Base-by-base conservation (phyloP, 2,329 filamentous ascomycete genomes). In the Clonostachys rhizophaga region DNA sequence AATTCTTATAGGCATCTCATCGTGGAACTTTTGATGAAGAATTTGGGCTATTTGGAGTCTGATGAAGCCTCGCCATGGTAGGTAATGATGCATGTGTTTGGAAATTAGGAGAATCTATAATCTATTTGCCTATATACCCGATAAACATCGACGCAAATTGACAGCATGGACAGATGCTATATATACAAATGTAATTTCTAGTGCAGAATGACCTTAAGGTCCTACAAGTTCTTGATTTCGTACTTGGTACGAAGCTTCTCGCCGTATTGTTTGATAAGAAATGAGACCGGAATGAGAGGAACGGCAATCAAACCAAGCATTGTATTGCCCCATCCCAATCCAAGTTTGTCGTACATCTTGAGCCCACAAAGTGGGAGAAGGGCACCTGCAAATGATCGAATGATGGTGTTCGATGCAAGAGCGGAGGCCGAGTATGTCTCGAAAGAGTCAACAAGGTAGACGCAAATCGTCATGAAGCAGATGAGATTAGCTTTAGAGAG, bases 291-390 rank as follows among this genome's bases (percentile, higher is more conserved):
- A 3, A 55, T 54, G 3, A 60, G 48, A 1, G 42, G 50, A 7
- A 60, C 40, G 2, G 56, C 71, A 14, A 82, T 64, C 47, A 83
- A 79, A 1, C 56, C 70, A 30, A 73, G 59, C 3, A 70, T 39
- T 12, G 62, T 67, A 17, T 70, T 71, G 1, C 48, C 74, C 73
- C 55, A 84, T 54, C 58, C 82, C 49, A 53, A 78, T 61, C 52
- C 68, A 0, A 74, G 55, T n/a, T 59, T 55, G 16, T 63, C 55
- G 43, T 65, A 65, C 57, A 65, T 57, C 12, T 68, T 64, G 2
- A 70, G 61, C 0, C 81, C 82, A 3, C 79, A 81, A 2, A 85
- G 63, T 0, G 82, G 82, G 10, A 84, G 73, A 24, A 90, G 83
- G 0, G 76, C 82, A 0, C 80, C 83, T n/a, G 81, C 84, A 49